Percentiles rank a stretch among this genome's conserved stretches.
These are phyloP conservation scores for Zygnema circumcarinatum DNA, from an alignment of 139 green algal genomes.

Conservation along the genomic window DNA sequence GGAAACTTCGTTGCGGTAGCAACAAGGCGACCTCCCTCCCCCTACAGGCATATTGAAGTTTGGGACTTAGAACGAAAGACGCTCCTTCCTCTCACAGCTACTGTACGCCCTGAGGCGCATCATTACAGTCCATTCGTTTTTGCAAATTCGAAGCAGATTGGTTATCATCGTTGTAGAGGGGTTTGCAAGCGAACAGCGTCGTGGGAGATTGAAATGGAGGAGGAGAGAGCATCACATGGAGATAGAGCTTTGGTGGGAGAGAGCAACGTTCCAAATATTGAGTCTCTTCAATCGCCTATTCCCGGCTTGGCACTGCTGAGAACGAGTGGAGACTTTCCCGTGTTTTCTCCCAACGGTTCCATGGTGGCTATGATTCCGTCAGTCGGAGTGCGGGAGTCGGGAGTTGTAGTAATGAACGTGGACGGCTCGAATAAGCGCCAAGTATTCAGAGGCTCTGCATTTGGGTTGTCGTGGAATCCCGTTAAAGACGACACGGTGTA, in stretches of 20 bases:
- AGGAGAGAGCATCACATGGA: not conserved
- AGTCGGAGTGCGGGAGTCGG: not conserved
- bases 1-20: slow-evolving; percentile 21
- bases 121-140: slow-evolving; percentile 24
- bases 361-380: slow-evolving; percentile 12
- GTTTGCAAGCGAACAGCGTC: not conserved
- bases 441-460: slow-evolving; percentile 24
- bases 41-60: slow-evolving; percentile 21
- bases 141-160: not conserved
- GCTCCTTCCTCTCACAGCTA: not conserved
- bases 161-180: slow-evolving; percentile 21
- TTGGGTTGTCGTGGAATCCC: slow-evolving; percentile 27
- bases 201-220: not conserved
- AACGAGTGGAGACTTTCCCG: not conserved
- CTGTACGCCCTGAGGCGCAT: not conserved
- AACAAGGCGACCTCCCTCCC: slow-evolving; percentile 14
- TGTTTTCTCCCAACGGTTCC: slow-evolving; percentile 9
- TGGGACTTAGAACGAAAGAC: not conserved
- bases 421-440: not conserved
- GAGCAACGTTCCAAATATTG: not conserved
- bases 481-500: not conserved
- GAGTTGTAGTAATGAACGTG: not conserved
- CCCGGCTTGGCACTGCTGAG: slow-evolving; percentile 4
- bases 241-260: not conserved
- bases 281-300: not conserved